Evolutionary conservation across 176 grass and related monocot genomes (phyloP).

Genomic region (Triticum aestivum): DNA sequence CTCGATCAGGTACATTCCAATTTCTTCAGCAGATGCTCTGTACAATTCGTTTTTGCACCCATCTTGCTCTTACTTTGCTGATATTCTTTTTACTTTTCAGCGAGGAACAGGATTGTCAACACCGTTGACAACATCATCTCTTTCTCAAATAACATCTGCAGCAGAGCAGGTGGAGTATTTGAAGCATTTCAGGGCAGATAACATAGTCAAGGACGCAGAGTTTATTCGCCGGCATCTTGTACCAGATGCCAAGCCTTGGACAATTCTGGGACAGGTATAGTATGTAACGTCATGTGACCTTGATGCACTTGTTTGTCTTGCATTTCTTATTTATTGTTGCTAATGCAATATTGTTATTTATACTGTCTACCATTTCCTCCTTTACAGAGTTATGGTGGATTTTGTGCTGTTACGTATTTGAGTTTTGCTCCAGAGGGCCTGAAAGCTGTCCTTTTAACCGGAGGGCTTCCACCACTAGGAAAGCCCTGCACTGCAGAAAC

Average conservation of each 20-base stretch:
- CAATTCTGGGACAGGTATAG: slow-evolving; percentile 84
- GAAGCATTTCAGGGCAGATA: slow-evolving; percentile 95
- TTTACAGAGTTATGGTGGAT: slow-evolving; percentile 87
- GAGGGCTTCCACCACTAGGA: slow-evolving; percentile 83
- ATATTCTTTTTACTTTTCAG: slow-evolving; percentile 41
- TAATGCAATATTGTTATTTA: slow-evolving; percentile 4
- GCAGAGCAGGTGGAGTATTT: slow-evolving; percentile 60
- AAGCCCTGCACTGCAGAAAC: slow-evolving; percentile 67
- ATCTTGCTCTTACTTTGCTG: neutral
- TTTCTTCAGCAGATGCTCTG: neutral
- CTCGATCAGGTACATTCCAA: slow-evolving; percentile 61
- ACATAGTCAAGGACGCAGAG: slow-evolving; percentile 92
- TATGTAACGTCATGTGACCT: slow-evolving; percentile 7
- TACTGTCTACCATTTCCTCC: neutral
- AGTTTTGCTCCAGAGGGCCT: slow-evolving; percentile 95
- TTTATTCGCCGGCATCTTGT: slow-evolving; percentile 72
- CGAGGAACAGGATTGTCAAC: slow-evolving; percentile 88
- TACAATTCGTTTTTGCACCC: neutral
- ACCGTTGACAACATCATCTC: slow-evolving; percentile 83
- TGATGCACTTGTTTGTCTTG: neutral
- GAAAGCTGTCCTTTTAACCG: slow-evolving; percentile 86
- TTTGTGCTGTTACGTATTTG: slow-evolving; percentile 96
- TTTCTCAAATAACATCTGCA: slow-evolving; percentile 71
- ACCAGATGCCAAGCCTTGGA: slow-evolving; percentile 78
- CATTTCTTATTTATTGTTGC: neutral